Evolutionary conservation across 805 yeast genomes (phyloP).

Genomic region (Metschnikowia continentalis): DNA sequence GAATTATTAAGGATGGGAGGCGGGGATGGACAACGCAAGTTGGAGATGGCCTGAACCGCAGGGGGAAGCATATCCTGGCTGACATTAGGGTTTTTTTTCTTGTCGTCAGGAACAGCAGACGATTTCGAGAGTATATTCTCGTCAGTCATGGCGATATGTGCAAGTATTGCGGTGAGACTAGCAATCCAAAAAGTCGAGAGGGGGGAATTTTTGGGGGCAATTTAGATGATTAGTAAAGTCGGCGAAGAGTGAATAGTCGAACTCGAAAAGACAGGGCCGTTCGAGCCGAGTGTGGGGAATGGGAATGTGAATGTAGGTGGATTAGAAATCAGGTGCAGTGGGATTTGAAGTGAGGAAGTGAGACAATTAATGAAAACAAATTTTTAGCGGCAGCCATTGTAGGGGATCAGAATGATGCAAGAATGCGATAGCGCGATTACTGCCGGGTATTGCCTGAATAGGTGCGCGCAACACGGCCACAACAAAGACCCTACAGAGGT

Average conservation of each 20-base stretch:
- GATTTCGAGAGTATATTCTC: not conserved
- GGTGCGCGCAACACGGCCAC: not conserved
- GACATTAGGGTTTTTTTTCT: not conserved
- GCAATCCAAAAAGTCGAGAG: not conserved
- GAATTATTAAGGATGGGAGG: conserved; percentile 53
- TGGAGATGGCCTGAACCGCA: conserved; percentile 54
- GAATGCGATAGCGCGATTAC: not conserved
- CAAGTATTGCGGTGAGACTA: not conserved
- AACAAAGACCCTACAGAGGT: not conserved
- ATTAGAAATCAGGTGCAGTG: conserved; percentile 1
- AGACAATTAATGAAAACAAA: conserved; percentile 3
- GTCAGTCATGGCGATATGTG: not conserved
- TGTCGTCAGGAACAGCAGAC: not conserved
- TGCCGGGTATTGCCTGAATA: not conserved
- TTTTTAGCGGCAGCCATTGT: conserved; percentile 4
- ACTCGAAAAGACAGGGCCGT: not conserved
- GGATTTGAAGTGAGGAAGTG: conserved; percentile 2
- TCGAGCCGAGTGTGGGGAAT: not conserved
- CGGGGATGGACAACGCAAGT: conserved; percentile 65
- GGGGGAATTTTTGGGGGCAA: not conserved
- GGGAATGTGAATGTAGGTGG: not conserved
- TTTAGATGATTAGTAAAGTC: not conserved
- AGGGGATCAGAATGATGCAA: conserved; percentile 2
- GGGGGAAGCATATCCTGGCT: conserved; percentile 34
- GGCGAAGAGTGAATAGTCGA: not conserved